A percentile compares a stretch with the other conserved stretches of the same genome.
phyloP scores from a whole-genome alignment of 208 protist species.

The Vickermania ingenoplastis region DNA sequence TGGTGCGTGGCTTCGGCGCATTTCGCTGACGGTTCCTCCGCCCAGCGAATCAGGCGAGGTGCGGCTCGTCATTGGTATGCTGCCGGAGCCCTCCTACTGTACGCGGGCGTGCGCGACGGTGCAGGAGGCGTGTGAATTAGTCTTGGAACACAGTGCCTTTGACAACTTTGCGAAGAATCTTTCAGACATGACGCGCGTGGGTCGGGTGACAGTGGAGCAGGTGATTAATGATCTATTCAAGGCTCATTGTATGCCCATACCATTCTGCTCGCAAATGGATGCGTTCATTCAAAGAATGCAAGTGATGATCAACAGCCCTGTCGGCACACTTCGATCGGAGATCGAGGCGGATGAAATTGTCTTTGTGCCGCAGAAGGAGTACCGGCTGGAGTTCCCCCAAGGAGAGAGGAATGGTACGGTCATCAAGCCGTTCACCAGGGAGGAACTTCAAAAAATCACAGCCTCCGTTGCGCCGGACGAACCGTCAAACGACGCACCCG shows the following conservation, averaged over 20 bases:
- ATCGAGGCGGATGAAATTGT: background rate
- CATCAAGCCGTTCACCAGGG: background rate
- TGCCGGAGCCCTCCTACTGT: background rate
- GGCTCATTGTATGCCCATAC: too few relatives aligned
- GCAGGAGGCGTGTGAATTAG: background rate
- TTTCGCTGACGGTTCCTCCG: background rate
- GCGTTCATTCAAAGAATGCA: too few relatives aligned
- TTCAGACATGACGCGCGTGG: background rate
- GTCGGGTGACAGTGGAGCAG: background rate
- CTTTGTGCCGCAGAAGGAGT: background rate
- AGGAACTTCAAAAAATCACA: background rate
- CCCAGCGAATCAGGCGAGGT: background rate
- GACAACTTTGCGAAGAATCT: background rate
- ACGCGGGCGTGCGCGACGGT: conserved; percentile 2
- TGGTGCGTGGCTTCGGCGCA: background rate
- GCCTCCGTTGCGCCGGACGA: too few relatives aligned
- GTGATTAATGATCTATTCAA: too few relatives aligned
- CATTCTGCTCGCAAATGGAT: too few relatives aligned
- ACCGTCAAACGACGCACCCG: too few relatives aligned
- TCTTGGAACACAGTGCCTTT: background rate
- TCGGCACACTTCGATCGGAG: too few relatives aligned
- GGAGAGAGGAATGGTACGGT: background rate
- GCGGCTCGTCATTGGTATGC: background rate
- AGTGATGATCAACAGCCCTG: too few relatives aligned
- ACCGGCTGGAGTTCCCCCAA: background rate